phyloP scores from a whole-genome alignment of 768 basidiomycete genomes.

The Goffeauzyma gilvescens region DNA sequence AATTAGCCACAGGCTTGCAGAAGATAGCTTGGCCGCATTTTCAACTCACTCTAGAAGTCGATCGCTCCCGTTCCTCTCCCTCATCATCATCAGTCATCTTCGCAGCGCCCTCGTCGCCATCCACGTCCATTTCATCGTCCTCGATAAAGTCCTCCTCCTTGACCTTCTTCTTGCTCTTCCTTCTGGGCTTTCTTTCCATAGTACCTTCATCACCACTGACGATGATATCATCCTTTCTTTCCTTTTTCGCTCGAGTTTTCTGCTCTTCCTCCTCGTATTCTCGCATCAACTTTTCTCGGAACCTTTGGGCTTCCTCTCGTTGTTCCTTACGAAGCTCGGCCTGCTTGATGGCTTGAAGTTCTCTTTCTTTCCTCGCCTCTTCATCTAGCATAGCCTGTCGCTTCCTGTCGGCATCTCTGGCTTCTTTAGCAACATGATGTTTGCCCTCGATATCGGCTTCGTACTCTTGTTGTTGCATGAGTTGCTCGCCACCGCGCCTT shows the following conservation, averaged over 20 bases:
- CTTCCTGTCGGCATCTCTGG: too few relatives aligned
- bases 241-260: constrained; percentile 69
- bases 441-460: too few relatives aligned
- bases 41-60: constrained; percentile 6
- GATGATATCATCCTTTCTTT: constrained; percentile 31
- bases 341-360: constrained; percentile 49
- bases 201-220: too few relatives aligned
- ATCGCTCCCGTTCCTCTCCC: constrained; percentile 41
- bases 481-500: constrained; percentile 60
- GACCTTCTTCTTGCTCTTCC: constrained; percentile 2
- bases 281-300: constrained; percentile 51
- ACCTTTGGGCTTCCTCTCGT: constrained; percentile 32
- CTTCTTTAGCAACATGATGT: too few relatives aligned
- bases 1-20: too few relatives aligned
- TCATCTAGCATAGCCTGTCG: too few relatives aligned
- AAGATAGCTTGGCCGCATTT: neutral
- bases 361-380: too few relatives aligned
- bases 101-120: neutral
- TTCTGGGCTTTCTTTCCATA: constrained; percentile 3
- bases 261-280: constrained; percentile 6
- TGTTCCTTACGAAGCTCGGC: constrained; percentile 30
- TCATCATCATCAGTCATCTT: constrained; percentile 52
- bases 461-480: constrained; percentile 48
- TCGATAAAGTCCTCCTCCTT: too few relatives aligned
- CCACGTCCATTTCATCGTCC: constrained; percentile 5